Evolutionary conservation across 257 asterid species (phyloP).

Genomic region (Cynanchum wilfordii): DNA sequence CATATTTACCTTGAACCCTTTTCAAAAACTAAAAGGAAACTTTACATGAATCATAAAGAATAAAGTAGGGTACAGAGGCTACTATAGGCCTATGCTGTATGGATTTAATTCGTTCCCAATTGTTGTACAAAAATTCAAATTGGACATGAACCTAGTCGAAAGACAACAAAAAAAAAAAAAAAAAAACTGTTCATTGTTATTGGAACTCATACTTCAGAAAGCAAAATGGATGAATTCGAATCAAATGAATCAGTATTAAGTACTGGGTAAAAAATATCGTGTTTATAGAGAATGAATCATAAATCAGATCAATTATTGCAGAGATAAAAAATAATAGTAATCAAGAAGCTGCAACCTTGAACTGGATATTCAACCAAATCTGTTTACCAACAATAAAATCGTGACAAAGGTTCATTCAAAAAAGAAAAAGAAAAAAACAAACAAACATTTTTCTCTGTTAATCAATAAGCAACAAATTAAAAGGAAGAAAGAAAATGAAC

Average conservation of each 20-base stretch:
- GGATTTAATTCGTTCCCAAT: neutral
- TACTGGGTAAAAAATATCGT: neutral
- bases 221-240: neutral
- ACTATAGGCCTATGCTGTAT: neutral
- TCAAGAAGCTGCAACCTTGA: neutral
- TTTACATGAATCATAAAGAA: neutral
- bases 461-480: neutral
- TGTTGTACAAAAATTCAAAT: neutral
- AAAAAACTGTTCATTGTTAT: neutral
- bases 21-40: neutral
- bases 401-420: neutral
- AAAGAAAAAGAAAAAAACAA: too few species aligned
- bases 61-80: neutral
- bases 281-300: neutral
- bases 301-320: neutral
- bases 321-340: neutral
- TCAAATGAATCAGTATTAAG: neutral
- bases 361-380: slow-evolving; percentile 1
- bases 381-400: neutral
- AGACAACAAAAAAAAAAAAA: neutral
- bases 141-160: neutral
- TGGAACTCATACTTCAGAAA: neutral
- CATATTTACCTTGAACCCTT: neutral
- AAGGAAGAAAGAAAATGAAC: neutral
- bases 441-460: neutral